Conservation (phyloP, 164 flowering plant species). For the Saururus chinensis region DNA sequence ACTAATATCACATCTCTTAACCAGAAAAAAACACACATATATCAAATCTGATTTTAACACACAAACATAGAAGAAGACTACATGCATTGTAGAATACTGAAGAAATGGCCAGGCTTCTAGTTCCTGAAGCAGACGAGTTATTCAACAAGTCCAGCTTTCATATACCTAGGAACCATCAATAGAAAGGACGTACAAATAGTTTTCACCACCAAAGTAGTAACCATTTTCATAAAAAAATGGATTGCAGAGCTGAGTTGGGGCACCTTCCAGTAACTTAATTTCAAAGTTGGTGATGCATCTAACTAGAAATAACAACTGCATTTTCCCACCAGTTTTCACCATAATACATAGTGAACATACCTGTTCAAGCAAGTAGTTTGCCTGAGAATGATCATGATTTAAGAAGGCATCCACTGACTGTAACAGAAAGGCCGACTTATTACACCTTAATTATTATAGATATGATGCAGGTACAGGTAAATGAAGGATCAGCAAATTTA, state of each 20-base stretch:
- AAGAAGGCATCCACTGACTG: constrained; percentile 56
- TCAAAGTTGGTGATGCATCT: background rate
- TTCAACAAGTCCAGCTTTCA: no score
- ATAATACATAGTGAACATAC: constrained; percentile 16
- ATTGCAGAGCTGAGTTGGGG: background rate
- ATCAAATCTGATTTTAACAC: background rate
- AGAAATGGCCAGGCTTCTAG: background rate
- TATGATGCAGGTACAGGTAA: background rate
- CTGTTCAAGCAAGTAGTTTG: constrained; percentile 36
- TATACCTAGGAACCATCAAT: background rate
- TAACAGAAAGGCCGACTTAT: background rate
- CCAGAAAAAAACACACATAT: background rate
- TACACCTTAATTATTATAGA: background rate
- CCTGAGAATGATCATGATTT: constrained; percentile 32
- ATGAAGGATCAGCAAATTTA: background rate
- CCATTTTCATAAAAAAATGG: background rate
- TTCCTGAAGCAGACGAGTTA: background rate
- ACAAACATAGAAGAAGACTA: background rate
- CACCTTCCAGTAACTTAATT: background rate
- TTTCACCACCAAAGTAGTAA: background rate
- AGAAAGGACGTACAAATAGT: background rate
- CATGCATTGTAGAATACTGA: background rate
- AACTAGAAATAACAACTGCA: background rate
- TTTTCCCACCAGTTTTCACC: background rate
- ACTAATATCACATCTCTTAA: no score